Conservation (phyloP, 2,329 filamentous ascomycete genomes). For the Fusarium sororula region DNA sequence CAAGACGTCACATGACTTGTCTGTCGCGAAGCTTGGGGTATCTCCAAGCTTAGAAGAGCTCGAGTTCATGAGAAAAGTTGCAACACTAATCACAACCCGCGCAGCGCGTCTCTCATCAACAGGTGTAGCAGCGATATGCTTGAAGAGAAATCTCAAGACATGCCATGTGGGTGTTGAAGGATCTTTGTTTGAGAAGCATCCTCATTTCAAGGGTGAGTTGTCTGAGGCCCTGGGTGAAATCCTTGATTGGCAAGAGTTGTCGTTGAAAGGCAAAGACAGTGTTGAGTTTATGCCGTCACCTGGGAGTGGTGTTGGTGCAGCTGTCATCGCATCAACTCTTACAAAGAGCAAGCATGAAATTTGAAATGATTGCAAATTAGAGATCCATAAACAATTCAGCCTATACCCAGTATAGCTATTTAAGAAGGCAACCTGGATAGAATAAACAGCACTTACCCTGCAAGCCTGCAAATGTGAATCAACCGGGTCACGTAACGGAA, state of each 20-base stretch:
- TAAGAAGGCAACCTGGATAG: background rate
- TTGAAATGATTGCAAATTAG: background rate
- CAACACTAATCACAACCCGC: slow-evolving; percentile 95
- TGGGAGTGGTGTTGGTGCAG: slow-evolving; percentile 4
- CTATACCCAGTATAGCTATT: rapidly evolving
- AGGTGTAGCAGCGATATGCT: slow-evolving; percentile 94
- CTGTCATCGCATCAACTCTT: slow-evolving; percentile 4
- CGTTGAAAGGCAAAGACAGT: background rate
- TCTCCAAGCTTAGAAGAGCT: slow-evolving; percentile 78
- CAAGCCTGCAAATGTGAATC: too few species aligned
- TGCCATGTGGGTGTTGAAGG: slow-evolving; percentile 97
- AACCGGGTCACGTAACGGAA: too few species aligned
- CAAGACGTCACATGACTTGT: slow-evolving; percentile 83
- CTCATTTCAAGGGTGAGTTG: slow-evolving; percentile 92
- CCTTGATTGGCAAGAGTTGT: background rate
- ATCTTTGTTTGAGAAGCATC: slow-evolving; percentile 98
- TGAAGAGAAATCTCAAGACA: slow-evolving; percentile 87
- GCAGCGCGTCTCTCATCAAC: slow-evolving; percentile 93
- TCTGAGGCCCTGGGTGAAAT: slow-evolving; percentile 94
- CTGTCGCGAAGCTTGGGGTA: slow-evolving; percentile 78
- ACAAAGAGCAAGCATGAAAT: background rate
- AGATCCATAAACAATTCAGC: background rate
- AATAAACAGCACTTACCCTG: background rate
- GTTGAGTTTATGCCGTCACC: background rate
- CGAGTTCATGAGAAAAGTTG: slow-evolving; percentile 85